Conservation (phyloP, 2,329 filamentous ascomycete genomes). For the Neopestalotiopsis rosae region DNA sequence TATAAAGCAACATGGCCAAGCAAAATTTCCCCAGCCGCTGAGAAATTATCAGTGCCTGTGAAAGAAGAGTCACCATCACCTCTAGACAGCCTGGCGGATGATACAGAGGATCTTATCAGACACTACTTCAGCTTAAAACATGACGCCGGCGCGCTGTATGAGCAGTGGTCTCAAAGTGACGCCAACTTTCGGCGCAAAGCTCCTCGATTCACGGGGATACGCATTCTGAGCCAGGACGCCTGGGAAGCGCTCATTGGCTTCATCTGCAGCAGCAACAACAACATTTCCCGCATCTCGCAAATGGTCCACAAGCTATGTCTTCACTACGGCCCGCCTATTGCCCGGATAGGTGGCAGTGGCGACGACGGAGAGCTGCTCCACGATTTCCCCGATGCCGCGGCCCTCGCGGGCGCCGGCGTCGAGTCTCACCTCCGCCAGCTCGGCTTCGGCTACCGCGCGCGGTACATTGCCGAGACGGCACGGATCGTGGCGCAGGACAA, state of each 20-base stretch:
- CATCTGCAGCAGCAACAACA: conserved; percentile 99
- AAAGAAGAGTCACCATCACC: conserved; percentile 28
- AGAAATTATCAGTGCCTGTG: conserved; percentile 29
- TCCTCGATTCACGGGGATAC: conserved; percentile 85
- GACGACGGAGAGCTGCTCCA: conserved; percentile 66
- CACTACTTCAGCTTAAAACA: conserved; percentile 88
- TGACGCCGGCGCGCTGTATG: conserved; percentile 78
- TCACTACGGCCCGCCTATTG: conserved; percentile 82
- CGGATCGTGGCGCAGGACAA: conserved; percentile 71
- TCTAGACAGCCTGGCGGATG: conserved; percentile 50
- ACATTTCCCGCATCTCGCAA: conserved; percentile 91
- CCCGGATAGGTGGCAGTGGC: conserved; percentile 61
- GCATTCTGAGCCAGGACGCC: conserved; percentile 91
- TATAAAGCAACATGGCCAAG: conserved; percentile 71
- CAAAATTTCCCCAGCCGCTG: not conserved
- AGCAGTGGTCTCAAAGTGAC: conserved; percentile 80
- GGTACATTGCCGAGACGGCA: conserved; percentile 89
- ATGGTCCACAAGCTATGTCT: conserved; percentile 94
- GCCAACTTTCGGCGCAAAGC: conserved; percentile 89
- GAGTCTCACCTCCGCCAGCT: conserved; percentile 80
- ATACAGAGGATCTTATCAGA: conserved; percentile 74
- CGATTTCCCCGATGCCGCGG: conserved; percentile 82
- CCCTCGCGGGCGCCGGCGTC: conserved; percentile 75
- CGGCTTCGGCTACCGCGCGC: conserved; percentile 93
- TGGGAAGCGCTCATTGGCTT: conserved; percentile 95